Conservation (phyloP, 352 stramenopile species). For the Phytopythium delawarense region DNA sequence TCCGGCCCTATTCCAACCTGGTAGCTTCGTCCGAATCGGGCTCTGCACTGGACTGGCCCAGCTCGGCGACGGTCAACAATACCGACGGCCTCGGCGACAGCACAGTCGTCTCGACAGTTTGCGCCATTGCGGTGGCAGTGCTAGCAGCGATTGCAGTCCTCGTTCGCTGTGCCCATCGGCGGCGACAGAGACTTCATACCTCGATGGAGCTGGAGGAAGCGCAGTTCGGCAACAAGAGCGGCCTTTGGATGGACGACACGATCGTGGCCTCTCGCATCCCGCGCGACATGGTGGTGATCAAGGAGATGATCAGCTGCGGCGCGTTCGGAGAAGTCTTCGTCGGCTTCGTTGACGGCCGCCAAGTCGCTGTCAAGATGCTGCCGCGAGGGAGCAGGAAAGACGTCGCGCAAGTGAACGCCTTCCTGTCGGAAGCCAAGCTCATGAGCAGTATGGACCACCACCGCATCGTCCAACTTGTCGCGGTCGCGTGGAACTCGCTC, state of each 20-base stretch:
- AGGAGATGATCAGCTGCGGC: constrained; percentile 14
- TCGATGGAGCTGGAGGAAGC: neutral
- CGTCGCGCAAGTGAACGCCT: constrained; percentile 12
- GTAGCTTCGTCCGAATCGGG: neutral
- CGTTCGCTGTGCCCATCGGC: neutral
- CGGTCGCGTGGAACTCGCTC: constrained; percentile 28
- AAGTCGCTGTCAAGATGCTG: constrained; percentile 29
- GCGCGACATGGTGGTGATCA: neutral
- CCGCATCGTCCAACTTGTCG: constrained; percentile 22
- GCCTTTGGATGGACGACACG: neutral
- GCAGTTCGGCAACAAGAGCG: neutral
- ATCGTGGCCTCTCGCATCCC: constrained; percentile 3
- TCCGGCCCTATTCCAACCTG: neutral
- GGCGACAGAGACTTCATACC: neutral
- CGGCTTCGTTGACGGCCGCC: constrained; percentile 11
- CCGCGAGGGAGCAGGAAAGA: constrained; percentile 11
- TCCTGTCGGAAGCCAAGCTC: constrained; percentile 22
- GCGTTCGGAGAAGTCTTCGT: constrained; percentile 24
- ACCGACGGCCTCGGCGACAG: neutral
- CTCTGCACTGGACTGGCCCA: neutral
- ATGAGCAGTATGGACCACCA: constrained; percentile 15
- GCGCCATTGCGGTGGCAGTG: neutral
- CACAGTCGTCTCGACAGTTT: neutral
- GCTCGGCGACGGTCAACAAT: neutral
- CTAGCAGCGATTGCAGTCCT: neutral